Evolutionary conservation across 306 rosid genomes (phyloP), one percentile per base, ranked within the genome.

Genomic region (Castanea sativa): DNA sequence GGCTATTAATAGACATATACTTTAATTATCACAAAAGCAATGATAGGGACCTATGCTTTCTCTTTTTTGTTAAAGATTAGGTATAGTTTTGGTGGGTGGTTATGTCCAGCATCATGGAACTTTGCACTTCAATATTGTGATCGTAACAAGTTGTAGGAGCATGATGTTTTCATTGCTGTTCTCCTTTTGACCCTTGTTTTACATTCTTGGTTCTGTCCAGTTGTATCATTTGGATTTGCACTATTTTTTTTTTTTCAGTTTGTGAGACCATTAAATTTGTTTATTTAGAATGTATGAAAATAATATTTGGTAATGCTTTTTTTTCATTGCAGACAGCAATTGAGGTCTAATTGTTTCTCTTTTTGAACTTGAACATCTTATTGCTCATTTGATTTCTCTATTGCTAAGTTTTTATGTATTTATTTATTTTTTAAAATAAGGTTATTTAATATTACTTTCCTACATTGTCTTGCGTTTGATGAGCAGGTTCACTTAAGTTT

Each of bases 401-500:
- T 78, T 74, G 73, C n/a, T 76, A 27, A 43, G 83, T 71, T 73
- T n/a, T 23, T 60, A 21, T 60, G 12, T 55, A 11, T 73, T 67
- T 64, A 13, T 55, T 55, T 29, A 1, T 27, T 38, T 19, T 61
- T 19, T 35, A 3, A 32, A 20, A 32, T 52, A 15, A 59, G 67
- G 14, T 53, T 45, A 30, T 33, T 55, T 5, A 43, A 68, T 12
- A 49, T 61, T 59, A 20, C 13, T 43, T 30, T 41, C 12, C 45
- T 41, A 41, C 45, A 41, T 41, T 35, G 72, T 64, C 76, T 71
- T 81, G 67, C 73, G 73, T 76, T 70, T 75, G 70, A 69, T 81
- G 64, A 29, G 76, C 97, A 87, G 91, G 83, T 59, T 73, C 52
- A 61, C 19, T 64, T 55, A 33, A 10, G 75, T 78, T 59, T 5